phyloP scores from a whole-genome alignment of 768 basidiomycete species.

The Pleurotus platypus region DNA sequence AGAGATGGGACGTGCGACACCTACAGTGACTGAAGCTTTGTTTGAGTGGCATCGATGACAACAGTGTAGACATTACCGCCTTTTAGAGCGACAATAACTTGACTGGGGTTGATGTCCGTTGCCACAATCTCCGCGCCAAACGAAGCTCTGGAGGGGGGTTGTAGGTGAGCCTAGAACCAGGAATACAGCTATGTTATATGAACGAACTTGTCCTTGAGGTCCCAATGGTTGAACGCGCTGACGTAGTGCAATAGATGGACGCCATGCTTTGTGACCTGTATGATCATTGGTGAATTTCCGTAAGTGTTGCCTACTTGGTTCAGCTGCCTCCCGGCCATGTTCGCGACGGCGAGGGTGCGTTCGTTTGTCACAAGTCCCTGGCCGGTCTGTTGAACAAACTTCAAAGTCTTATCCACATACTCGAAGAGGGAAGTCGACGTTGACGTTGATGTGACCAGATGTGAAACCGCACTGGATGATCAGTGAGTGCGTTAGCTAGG shows the following conservation, averaged over 20 bases:
- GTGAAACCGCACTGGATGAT: conserved; percentile 43
- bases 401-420: conserved; percentile 45
- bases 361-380: conserved; percentile 42
- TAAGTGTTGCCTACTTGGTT: conserved; percentile 29
- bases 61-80: conserved; percentile 52
- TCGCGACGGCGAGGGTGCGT: conserved; percentile 64
- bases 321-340: conserved; percentile 37
- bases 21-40: no score
- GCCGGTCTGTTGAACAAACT: conserved; percentile 28
- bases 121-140: conserved; percentile 51
- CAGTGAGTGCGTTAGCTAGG: not conserved
- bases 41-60: not conserved
- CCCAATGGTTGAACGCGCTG: conserved; percentile 30
- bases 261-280: conserved; percentile 69
- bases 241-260: conserved; percentile 59
- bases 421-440: conserved; percentile 51
- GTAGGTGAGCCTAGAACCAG: not conserved
- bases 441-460: conserved; percentile 60
- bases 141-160: not conserved
- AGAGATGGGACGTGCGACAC: no score
- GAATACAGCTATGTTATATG: no score
- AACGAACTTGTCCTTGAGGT: conserved; percentile 5
- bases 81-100: conserved; percentile 58
- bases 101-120: conserved; percentile 66
- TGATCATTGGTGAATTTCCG: conserved; percentile 47